Evolutionary conservation across 768 basidiomycete species (phyloP).

Genomic region (Rhodosporidiobolus sp.): DNA sequence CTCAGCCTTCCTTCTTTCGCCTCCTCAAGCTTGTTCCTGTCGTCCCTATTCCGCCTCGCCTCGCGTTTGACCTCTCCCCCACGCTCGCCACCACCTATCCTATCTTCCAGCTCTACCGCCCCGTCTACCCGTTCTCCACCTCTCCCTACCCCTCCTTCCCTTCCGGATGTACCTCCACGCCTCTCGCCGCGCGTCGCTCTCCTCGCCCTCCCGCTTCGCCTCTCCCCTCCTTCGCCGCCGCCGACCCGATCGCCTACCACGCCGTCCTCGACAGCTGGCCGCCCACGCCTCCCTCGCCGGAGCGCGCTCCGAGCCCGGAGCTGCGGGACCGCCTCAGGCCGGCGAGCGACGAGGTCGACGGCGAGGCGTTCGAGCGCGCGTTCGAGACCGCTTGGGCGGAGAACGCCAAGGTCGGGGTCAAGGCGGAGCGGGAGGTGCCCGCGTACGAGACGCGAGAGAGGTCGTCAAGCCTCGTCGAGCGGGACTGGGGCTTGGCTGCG

Average conservation of each 20-base stretch:
- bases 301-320: neutral
- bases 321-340: neutral
- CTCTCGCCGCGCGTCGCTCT: neutral
- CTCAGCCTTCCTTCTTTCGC: neutral
- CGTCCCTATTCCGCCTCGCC: neutral
- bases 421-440: neutral
- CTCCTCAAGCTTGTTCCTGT: neutral
- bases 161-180: neutral
- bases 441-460: neutral
- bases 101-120: conserved; percentile 5
- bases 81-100: neutral
- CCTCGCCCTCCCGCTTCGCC: conserved; percentile 5
- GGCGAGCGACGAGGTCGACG: neutral
- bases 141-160: conserved; percentile 7
- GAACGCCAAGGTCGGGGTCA: neutral
- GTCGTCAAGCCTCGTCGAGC: neutral
- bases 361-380: neutral
- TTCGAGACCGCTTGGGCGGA: neutral
- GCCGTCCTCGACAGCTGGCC: neutral
- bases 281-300: neutral
- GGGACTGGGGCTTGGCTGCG: neutral
- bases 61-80: neutral
- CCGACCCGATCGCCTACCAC: neutral
- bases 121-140: conserved; percentile 8
- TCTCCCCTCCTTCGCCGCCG: neutral